Conservation (phyloP, 768 basidiomycete species). For the Suillus spraguei region DNA sequence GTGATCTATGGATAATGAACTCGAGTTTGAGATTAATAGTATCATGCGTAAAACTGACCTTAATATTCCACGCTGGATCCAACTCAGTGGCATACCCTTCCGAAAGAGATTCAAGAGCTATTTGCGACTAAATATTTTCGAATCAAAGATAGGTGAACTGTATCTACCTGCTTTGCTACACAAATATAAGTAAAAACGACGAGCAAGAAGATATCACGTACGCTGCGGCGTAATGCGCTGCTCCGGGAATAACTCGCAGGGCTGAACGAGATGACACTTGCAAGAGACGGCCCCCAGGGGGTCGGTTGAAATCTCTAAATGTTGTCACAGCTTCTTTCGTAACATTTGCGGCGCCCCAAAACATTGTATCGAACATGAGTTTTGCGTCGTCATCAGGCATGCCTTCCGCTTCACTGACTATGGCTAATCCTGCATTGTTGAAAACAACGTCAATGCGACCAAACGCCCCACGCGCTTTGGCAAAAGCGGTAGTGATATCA, state of each 20-base stretch:
- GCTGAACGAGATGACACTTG: constrained; percentile 35
- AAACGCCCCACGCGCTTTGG: constrained; percentile 35
- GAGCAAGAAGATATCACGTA: constrained; percentile 17
- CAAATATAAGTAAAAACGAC: constrained; percentile 9
- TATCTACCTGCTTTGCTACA: constrained; percentile 29
- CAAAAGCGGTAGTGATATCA: constrained; percentile 39
- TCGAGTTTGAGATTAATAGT: background rate
- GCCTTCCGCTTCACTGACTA: constrained; percentile 41
- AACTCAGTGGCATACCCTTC: constrained; percentile 42
- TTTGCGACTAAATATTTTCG: background rate
- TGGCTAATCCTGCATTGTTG: constrained; percentile 42
- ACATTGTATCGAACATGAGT: constrained; percentile 41
- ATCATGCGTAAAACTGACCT: constrained; percentile 29
- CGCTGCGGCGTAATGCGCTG: constrained; percentile 29
- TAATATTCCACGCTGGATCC: constrained; percentile 51
- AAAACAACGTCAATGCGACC: constrained; percentile 48
- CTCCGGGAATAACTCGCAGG: constrained; percentile 23
- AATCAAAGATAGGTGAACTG: background rate
- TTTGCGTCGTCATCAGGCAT: constrained; percentile 36
- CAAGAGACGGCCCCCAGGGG: constrained; percentile 41
- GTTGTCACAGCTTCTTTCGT: constrained; percentile 33
- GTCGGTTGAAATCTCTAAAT: constrained; percentile 43
- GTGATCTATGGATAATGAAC: constrained; percentile 21
- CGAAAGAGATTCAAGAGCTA: constrained; percentile 42
- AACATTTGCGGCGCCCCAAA: constrained; percentile 40